Evolutionary conservation across 129 eudicot species (phyloP).

Genomic region (Centrapalus pauciflorus): DNA sequence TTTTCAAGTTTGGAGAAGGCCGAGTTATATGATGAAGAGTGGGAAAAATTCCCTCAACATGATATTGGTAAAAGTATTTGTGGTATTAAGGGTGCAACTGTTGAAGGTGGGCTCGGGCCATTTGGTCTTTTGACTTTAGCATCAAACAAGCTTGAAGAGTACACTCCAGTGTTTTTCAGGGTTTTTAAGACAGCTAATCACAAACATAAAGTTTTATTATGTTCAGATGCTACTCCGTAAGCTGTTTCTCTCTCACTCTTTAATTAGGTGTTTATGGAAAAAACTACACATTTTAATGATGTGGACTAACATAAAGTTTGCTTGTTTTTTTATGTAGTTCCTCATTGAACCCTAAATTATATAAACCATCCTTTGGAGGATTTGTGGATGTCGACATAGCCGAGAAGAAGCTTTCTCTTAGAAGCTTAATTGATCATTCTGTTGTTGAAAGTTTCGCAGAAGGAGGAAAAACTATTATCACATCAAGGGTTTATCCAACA

Average conservation of each 20-base stretch:
- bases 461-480: constrained; percentile 58
- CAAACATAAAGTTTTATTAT: constrained; percentile 33
- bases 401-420: constrained; percentile 49
- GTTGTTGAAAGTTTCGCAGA: constrained; percentile 76
- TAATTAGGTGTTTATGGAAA: too few species aligned
- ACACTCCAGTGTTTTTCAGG: constrained; percentile 35
- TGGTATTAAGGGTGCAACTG: constrained; percentile 24
- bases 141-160: constrained; percentile 26
- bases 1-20: constrained; percentile 45
- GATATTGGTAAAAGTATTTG: too few species aligned
- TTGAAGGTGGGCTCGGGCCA: constrained; percentile 41
- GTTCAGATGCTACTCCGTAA: constrained; percentile 43
- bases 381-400: constrained; percentile 46
- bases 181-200: constrained; percentile 21
- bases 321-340: constrained; percentile 9
- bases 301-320: neutral
- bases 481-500: constrained; percentile 73
- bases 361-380: constrained; percentile 59
- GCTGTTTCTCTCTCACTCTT: neutral
- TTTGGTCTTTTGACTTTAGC: constrained; percentile 37
- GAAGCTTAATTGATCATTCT: constrained; percentile 71
- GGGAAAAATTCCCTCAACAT: constrained; percentile 33
- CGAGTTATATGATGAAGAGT: constrained; percentile 44
- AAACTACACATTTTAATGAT: neutral
- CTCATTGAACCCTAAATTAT: neutral